Base-by-base conservation (phyloP, 495 filamentous ascomycete species). In the Venustampulla echinocandica region DNA sequence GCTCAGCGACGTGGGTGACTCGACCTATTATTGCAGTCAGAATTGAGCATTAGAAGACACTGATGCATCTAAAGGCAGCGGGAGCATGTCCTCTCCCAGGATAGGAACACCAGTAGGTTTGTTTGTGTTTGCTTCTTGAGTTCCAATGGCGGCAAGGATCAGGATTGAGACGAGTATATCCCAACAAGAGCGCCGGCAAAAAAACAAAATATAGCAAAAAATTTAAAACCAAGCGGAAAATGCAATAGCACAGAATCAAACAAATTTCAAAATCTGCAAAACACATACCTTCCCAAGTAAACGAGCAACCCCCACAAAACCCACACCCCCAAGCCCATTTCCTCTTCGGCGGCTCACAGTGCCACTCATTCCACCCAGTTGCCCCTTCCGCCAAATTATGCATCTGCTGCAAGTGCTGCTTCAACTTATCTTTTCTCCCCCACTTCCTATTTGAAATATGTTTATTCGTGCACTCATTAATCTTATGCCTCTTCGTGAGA, bases 271-370 rank as follows among this genome's bases (percentile, higher is more conserved):
- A 20, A n/a, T 6, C 11, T n/a, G n/a, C n/a, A n/a, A n/a, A 44
- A 5, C 28, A 44, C 47, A 34, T 50, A 50, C 48, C 48, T 18
- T 46, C 35, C 48, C 48, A 51, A 14, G 42, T 39, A 18, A 34
- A 46, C 6, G 22, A 46, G 20, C 41, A 45, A 7, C 14, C 48
- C 10, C 48, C 48, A 38, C 48, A 51, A 23, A 46, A 51, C 19
- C 48, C 48, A 45, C 48, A 51, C 23, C 48, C 48, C 41, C 41
- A 51, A 39, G 48, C 48, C 25, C 35, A 45, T 40, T 51, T 51
- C 23, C 27, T 51, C 28, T n/a, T 39, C 15, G 34, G 39, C 10
- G 23, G 23, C 3, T n/a, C 33, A 39, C 25, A 27, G 10, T 35
- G 17, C 48, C 48, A 51, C 4, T 10, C 20, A 25, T 51, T 34